Conservation (phyloP, 495 filamentous ascomycete genomes). For the Penicillium arizonense region DNA sequence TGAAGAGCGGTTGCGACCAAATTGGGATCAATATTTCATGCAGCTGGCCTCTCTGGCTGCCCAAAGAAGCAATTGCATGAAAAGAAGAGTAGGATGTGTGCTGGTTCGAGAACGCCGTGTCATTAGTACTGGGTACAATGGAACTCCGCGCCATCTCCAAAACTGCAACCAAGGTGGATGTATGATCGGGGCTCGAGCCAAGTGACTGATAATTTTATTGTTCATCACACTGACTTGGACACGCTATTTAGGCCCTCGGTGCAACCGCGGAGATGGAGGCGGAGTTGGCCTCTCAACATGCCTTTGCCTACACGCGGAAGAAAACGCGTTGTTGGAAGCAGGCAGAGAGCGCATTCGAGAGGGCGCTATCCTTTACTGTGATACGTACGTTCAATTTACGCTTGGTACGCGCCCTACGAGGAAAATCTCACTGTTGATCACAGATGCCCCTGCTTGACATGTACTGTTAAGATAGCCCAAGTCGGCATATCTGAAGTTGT, state of each 20-base stretch:
- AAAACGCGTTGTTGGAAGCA: slow-evolving; percentile 93
- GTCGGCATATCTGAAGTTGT: slow-evolving; percentile 95
- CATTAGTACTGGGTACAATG: slow-evolving; percentile 97
- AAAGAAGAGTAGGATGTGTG: slow-evolving; percentile 90
- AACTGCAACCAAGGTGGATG: slow-evolving; percentile 97
- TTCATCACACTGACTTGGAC: not conserved
- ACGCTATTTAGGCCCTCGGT: slow-evolving; percentile 57
- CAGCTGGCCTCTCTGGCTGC: slow-evolving; percentile 86
- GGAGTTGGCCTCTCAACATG: slow-evolving; percentile 80
- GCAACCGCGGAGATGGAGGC: slow-evolving; percentile 69
- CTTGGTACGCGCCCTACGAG: not conserved
- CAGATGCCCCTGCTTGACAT: slow-evolving; percentile 94
- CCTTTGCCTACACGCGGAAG: slow-evolving; percentile 93
- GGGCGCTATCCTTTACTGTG: slow-evolving; percentile 81
- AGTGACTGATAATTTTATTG: not conserved
- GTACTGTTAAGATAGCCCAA: slow-evolving; percentile 95
- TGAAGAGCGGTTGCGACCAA: slow-evolving; percentile 78
- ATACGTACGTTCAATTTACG: slow-evolving; percentile 57
- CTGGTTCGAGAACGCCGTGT: slow-evolving; percentile 86
- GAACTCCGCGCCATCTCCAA: slow-evolving; percentile 77
- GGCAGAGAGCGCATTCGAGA: slow-evolving; percentile 85
- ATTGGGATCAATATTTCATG: slow-evolving; percentile 99
- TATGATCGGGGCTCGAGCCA: slow-evolving; percentile 25
- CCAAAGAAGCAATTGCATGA: slow-evolving; percentile 96
- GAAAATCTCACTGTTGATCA: not conserved